phyloP scores from a whole-genome alignment of 2,329 filamentous ascomycete genomes.

The Chaetomiaceae sp. region DNA sequence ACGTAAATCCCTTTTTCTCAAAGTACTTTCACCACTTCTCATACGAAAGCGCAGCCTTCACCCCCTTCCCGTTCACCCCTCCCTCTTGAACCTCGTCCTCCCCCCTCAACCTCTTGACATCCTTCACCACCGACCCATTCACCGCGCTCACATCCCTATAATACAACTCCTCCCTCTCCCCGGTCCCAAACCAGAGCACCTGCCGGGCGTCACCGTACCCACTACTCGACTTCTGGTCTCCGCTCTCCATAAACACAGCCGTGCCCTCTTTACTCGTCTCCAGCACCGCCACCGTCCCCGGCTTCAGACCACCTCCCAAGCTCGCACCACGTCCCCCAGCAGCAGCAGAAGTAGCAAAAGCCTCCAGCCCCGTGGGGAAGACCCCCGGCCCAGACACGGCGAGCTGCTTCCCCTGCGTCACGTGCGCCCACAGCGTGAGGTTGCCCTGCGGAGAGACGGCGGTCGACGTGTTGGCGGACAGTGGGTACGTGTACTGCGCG shows the following conservation, averaged over 20 bases:
- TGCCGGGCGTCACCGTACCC: slow-evolving; percentile 54
- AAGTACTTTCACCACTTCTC: not conserved
- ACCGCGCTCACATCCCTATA: slow-evolving; percentile 47
- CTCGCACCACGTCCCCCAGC: slow-evolving; percentile 17
- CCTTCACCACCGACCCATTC: slow-evolving; percentile 47
- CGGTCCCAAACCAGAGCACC: slow-evolving; percentile 43
- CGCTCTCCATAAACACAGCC: slow-evolving; percentile 47
- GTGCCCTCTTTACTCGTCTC: slow-evolving; percentile 52
- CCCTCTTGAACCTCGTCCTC: slow-evolving; percentile 18
- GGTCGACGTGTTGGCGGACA: slow-evolving; percentile 51
- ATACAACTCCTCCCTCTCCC: slow-evolving; percentile 44
- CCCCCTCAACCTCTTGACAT: slow-evolving; percentile 36
- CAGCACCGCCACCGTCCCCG: slow-evolving; percentile 35
- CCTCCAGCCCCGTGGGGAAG: slow-evolving; percentile 56
- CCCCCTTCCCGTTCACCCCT: not conserved
- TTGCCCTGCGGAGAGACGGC: slow-evolving; percentile 37
- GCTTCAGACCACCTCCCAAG: not conserved
- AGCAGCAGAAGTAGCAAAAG: slow-evolving; percentile 37
- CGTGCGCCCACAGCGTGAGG: slow-evolving; percentile 38
- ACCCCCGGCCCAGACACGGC: slow-evolving; percentile 35
- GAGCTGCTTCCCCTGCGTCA: slow-evolving; percentile 38
- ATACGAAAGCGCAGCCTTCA: not conserved
- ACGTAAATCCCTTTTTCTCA: not conserved
- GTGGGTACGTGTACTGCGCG: slow-evolving; percentile 50
- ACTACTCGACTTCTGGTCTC: slow-evolving; percentile 39